phyloP scores from a whole-genome alignment of 2,329 filamentous ascomycete genomes.

The Phoma sp. region DNA sequence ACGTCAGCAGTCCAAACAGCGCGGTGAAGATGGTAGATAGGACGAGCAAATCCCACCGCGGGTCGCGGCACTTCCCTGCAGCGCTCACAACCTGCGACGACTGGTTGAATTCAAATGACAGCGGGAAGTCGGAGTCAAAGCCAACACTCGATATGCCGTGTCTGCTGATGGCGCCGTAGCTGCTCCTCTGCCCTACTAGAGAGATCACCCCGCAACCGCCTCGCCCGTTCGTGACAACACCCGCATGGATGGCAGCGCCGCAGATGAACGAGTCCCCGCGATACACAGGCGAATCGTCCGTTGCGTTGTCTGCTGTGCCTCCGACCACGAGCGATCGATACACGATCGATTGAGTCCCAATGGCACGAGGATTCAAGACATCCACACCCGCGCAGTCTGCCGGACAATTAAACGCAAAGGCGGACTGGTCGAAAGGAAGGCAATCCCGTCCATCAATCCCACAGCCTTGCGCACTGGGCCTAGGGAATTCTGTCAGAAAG shows the following conservation, averaged over 20 bases:
- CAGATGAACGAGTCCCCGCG: constrained; percentile 49
- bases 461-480: constrained; percentile 47
- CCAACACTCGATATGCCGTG: constrained; percentile 42
- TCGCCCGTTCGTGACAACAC: constrained; percentile 30
- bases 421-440: constrained; percentile 60
- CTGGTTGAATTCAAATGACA: constrained; percentile 41
- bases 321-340: constrained; percentile 72
- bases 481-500: constrained; percentile 24
- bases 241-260: constrained; percentile 45
- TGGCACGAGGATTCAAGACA: constrained; percentile 57
- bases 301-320: constrained; percentile 52
- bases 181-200: constrained; percentile 31
- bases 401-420: constrained; percentile 62
- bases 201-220: constrained; percentile 46
- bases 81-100: constrained; percentile 17
- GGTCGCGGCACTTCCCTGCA: constrained; percentile 39
- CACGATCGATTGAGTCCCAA: constrained; percentile 65
- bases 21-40: constrained; percentile 42
- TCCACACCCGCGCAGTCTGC: constrained; percentile 57
- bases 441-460: constrained; percentile 63
- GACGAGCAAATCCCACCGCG: constrained; percentile 41
- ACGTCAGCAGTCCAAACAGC: constrained; percentile 39
- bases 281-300: constrained; percentile 30
- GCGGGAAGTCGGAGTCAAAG: constrained; percentile 44
- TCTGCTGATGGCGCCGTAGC: constrained; percentile 28